Evolutionary conservation across 1,284 basidiomycete species (phyloP), one percentile per base, ranked within the genome.

Genomic region (Malassezia nana): DNA sequence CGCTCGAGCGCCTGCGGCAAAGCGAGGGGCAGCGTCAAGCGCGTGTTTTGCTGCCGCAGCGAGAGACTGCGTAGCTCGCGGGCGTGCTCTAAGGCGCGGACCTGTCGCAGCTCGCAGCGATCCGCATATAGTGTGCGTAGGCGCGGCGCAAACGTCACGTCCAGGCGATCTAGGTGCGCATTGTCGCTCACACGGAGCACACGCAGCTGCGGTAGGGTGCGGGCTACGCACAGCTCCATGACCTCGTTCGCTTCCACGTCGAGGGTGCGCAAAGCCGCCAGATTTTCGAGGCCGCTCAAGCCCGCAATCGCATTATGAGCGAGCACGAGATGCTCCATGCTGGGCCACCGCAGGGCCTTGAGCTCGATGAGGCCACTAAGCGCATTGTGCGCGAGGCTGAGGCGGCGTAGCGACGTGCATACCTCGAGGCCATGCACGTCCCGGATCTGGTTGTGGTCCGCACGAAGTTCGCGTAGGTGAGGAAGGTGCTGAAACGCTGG

Each of bases 51-150:
- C 76, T 90, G 89, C 72, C 94, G 81, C 77, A 95, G 68, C 68
- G 87, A 90, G 50, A 98, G 78, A 68, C 90, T 90, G 75, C 95
- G 90, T 62, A 98, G 78, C 75, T 82, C 83, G 59, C 76, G 75
- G 60, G 88, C 75, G 29, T 79, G 78, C 67, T 75, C 61, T 81
- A 78, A 65, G 67, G 78, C 63, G 1, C 67, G 55, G 24, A 81
- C 66, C 0, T 75, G 76, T 1, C 70, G 61, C 22, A 98, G 78
- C 29, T 78, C 76, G 75, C 95, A 95, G 74, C 85, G 84, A 78
- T 98, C 92, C 66, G 86, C 83, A 75, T 94, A 95, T 25, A 96
- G 80, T 60, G 89, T 95, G 60, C 89, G 83, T 60, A 96, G 77
- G 67, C 84, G 84, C 5, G 82, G 79, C 69, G 86, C 82, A 15